Conservation (phyloP, 306 rosid species). For the Begonia loranthoides region DNA sequence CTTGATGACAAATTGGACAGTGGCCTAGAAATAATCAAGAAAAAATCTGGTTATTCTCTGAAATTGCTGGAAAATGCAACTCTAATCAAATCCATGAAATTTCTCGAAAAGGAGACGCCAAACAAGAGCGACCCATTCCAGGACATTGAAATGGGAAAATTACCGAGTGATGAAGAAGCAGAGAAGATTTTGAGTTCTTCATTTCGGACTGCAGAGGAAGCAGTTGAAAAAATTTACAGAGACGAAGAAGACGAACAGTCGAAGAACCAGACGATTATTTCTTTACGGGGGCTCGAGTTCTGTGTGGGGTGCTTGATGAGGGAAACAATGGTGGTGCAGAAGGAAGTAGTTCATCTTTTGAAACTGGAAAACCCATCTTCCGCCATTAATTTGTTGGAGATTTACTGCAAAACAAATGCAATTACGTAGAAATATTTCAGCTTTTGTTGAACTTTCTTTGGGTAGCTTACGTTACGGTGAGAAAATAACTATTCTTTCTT, state of each 20-base stretch:
- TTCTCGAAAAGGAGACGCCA: slow-evolving; percentile 22
- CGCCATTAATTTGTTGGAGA: slow-evolving; percentile 20
- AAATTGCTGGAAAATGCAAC: slow-evolving; percentile 22
- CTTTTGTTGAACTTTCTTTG: no score
- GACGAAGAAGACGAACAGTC: slow-evolving; percentile 28
- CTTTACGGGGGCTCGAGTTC: slow-evolving; percentile 48
- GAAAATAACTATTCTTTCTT: no score
- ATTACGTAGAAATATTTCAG: no score
- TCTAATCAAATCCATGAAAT: slow-evolving; percentile 14
- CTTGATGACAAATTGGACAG: slow-evolving; percentile 19
- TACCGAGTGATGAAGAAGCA: slow-evolving; percentile 24
- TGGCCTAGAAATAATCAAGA: slow-evolving; percentile 28
- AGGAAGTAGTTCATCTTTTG: slow-evolving; percentile 35
- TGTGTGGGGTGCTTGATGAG: slow-evolving; percentile 36
- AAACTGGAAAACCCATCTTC: slow-evolving; percentile 45
- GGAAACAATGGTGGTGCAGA: slow-evolving; percentile 42
- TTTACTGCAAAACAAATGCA: slow-evolving; percentile 21
- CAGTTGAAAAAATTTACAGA: slow-evolving; percentile 17
- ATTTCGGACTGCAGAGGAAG: slow-evolving; percentile 31
- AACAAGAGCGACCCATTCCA: slow-evolving; percentile 8
- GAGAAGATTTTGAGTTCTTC: slow-evolving; percentile 29
- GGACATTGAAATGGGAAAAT: slow-evolving; percentile 33
- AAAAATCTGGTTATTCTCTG: slow-evolving; percentile 21
- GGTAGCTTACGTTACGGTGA: no score
- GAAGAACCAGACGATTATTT: slow-evolving; percentile 33